Evolutionary conservation across 2,329 filamentous ascomycete species (phyloP).

Genomic region (Diplocarpon mali): DNA sequence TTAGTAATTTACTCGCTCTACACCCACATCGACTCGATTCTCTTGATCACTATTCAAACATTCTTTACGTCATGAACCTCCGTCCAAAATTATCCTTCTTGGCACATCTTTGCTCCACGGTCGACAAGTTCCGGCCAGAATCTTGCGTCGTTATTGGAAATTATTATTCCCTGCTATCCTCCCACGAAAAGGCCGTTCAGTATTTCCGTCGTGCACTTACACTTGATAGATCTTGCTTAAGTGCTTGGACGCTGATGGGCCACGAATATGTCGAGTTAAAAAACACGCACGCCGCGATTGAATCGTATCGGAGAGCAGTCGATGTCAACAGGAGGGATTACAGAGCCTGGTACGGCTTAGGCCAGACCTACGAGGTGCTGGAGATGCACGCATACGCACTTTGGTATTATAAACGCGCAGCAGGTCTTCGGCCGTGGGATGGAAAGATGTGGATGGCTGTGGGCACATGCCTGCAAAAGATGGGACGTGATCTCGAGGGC

Average conservation of each 20-base stretch:
- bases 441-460: constrained; percentile 99
- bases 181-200: constrained; percentile 96
- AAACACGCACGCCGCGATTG: constrained; percentile 95
- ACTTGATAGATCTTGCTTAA: constrained; percentile 79
- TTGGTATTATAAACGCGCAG: constrained; percentile 96
- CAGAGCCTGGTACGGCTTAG: constrained; percentile 93
- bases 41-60: constrained; percentile 93
- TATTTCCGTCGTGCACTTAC: constrained; percentile 92
- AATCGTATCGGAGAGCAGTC: constrained; percentile 89
- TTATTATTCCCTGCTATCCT: constrained; percentile 87
- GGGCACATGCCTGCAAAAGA: constrained; percentile 81
- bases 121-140: constrained; percentile 93
- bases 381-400: constrained; percentile 97
- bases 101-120: constrained; percentile 78
- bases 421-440: constrained; percentile 86
- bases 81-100: constrained; percentile 86
- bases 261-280: constrained; percentile 98
- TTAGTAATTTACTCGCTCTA: constrained; percentile 71
- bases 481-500: constrained; percentile 75
- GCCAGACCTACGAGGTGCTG: constrained; percentile 92
- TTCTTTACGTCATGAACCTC: constrained; percentile 83
- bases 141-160: constrained; percentile 96
- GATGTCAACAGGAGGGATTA: constrained; percentile 96
- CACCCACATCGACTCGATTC: constrained; percentile 70
- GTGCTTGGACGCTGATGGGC: constrained; percentile 97